Evolutionary conservation across 768 basidiomycete genomes (phyloP).

Genomic region (Kwoniella shandongensis): DNA sequence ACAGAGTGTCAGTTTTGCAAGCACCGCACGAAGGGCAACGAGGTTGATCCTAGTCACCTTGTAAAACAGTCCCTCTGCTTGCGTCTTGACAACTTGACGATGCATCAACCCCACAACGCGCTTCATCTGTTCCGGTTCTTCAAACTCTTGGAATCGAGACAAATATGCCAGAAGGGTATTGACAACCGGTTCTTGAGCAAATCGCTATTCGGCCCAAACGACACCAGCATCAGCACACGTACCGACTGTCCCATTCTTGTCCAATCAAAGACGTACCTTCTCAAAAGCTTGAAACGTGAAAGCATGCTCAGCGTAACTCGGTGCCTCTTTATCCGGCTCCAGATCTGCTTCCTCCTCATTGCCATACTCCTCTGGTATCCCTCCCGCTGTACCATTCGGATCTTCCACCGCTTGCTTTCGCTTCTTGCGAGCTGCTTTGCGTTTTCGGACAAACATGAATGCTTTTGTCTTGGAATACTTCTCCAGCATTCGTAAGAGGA

Average conservation of each 20-base stretch:
- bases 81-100: constrained; percentile 82
- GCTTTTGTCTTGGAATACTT: constrained; percentile 71
- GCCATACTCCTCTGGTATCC: constrained; percentile 33
- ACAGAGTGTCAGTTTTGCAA: too few relatives aligned
- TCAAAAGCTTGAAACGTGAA: constrained; percentile 93
- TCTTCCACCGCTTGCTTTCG: constrained; percentile 40
- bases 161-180: constrained; percentile 81
- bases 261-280: constrained; percentile 60
- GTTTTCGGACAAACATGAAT: constrained; percentile 75
- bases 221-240: background rate
- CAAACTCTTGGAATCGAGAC: constrained; percentile 77
- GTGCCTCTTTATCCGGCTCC: constrained; percentile 61
- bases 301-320: constrained; percentile 71
- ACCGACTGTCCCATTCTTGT: background rate
- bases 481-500: constrained; percentile 85
- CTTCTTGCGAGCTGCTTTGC: constrained; percentile 58
- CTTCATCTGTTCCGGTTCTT: constrained; percentile 75
- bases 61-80: constrained; percentile 94
- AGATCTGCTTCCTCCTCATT: constrained; percentile 64
- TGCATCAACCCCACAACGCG: constrained; percentile 85
- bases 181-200: constrained; percentile 81
- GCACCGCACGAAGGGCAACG: too few relatives aligned
- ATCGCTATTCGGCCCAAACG: constrained; percentile 62
- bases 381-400: constrained; percentile 12
- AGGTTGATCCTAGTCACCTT: constrained; percentile 70